These are phyloP conservation scores for Scheffersomyces amazonensis DNA, from an alignment of 805 yeast genomes.

Conservation along the genomic window DNA sequence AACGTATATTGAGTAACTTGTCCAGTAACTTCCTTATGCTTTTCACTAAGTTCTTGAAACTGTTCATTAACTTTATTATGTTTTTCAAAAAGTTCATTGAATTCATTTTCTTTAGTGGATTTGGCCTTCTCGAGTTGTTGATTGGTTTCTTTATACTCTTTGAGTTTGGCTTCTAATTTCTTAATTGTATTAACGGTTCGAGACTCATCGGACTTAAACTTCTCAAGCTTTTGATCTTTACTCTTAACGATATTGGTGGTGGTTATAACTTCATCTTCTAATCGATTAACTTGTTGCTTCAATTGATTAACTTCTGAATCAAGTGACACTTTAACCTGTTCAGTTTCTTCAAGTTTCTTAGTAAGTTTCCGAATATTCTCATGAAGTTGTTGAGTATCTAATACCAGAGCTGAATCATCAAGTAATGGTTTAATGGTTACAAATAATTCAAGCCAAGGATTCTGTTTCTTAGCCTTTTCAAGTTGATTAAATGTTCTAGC, in stretches of 20 bases:
- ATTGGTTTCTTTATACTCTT: constrained; percentile 18
- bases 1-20: neutral
- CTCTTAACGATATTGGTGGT: constrained; percentile 34
- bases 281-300: constrained; percentile 25
- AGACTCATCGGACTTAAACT: constrained; percentile 40
- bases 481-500: constrained; percentile 58
- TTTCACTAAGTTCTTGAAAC: neutral
- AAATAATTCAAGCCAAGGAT: constrained; percentile 80
- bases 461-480: constrained; percentile 40
- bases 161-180: constrained; percentile 21
- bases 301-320: constrained; percentile 40
- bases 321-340: constrained; percentile 24
- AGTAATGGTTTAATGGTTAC: constrained; percentile 73
- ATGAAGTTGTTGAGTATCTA: constrained; percentile 55
- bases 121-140: constrained; percentile 11
- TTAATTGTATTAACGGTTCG: constrained; percentile 15
- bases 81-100: constrained; percentile 4
- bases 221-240: constrained; percentile 45
- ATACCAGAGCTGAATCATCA: constrained; percentile 57
- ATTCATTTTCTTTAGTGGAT: constrained; percentile 4
- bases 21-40: constrained; percentile 5
- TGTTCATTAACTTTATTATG: constrained; percentile 4
- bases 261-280: constrained; percentile 31
- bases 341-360: constrained; percentile 34
- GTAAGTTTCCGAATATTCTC: constrained; percentile 56